Evolutionary conservation across 768 basidiomycete species (phyloP).

Genomic region (Leccinellum rugosiceps): DNA sequence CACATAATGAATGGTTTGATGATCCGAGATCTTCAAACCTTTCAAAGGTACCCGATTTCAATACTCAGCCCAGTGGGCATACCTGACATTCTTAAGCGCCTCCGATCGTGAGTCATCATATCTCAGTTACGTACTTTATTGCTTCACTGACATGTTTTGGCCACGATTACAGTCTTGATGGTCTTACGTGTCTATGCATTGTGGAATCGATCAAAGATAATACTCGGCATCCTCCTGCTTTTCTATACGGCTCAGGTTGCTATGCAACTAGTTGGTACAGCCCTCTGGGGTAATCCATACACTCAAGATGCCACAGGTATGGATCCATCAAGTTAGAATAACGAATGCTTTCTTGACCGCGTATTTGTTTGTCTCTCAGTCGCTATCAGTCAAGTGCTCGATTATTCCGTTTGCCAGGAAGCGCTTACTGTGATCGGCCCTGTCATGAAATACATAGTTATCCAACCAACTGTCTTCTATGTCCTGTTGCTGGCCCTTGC

Average conservation of each 20-base stretch:
- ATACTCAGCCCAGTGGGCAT: background rate
- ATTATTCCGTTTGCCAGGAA: background rate
- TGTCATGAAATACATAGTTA: background rate
- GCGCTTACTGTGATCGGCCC: background rate
- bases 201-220: background rate
- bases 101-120: background rate
- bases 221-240: background rate
- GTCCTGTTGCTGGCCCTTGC: background rate
- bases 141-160: background rate
- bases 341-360: background rate
- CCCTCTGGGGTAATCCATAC: background rate
- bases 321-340: background rate
- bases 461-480: background rate
- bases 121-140: background rate
- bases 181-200: background rate
- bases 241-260: background rate
- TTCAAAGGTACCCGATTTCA: background rate
- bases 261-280: background rate
- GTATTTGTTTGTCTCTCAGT: background rate
- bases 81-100: background rate
- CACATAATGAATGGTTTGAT: background rate
- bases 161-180: background rate
- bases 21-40: background rate
- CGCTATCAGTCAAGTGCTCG: background rate
- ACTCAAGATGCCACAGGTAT: background rate